Evolutionary conservation across 2,329 filamentous ascomycete genomes (phyloP), one percentile per base, ranked within the genome.

Genomic region (Aureobasidium sp.): DNA sequence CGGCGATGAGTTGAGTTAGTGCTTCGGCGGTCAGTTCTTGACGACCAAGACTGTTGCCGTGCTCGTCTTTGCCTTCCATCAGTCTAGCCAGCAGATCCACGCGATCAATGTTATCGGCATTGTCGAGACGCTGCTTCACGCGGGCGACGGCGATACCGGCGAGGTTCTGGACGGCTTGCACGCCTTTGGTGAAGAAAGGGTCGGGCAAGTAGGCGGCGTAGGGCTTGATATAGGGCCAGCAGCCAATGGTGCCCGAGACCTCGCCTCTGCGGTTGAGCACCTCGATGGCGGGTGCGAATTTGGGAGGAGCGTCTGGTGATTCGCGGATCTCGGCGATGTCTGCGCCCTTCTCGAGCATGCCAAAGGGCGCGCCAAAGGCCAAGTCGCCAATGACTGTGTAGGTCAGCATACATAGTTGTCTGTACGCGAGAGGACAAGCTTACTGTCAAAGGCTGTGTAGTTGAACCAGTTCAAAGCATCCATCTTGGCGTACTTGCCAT

Each of bases 191-290:
- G 79, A 94, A 95, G 79, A 95, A 95, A 1, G 87, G 82, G 70
- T 95, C 90, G 0, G 91, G 90, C 11, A 96, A 76, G 73, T 87
- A 93, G 68, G 84, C 85, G 20, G 91, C 91, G 67, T 85, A 95
- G 0, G 90, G 89, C 73, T 89, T 93, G 52, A 96, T 77, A 63
- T 78, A 75, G 0, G 91, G 90, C 61, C 87, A 78, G 69, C 85
- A 89, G 1, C 91, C 91, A 3, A 97, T 79, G 0, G 91, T 86
- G 4, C 79, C 79, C 14, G 87, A 92, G 34, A 96, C 90, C 71
- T 96, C 91, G 61, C 91, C 92, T 53, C 91, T 82, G 15, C 91
- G 84, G 76, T 96, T 96, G 61, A 96, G 79, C 4, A 96, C 92
- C 75, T 96, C 87, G 65, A 96, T 90, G 11, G 91, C 92, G 0